Percentiles rank a stretch among this genome's conserved stretches.
Conservation (phyloP, 2,329 filamentous ascomycete species). For the Tolypocladium inflatum region DNA sequence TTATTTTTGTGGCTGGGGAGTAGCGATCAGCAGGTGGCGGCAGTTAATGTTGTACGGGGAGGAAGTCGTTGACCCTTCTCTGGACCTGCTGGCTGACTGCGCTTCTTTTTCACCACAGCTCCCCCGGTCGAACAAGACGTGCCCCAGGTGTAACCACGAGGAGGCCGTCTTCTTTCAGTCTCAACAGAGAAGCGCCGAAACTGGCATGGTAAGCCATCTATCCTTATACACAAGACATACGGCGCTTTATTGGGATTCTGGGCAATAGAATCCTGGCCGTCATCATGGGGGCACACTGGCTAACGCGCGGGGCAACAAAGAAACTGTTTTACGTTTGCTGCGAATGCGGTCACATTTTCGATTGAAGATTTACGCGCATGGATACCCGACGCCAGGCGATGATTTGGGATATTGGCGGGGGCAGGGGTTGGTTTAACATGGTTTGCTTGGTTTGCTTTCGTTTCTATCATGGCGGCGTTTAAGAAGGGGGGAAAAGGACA, state of each 20-base stretch:
- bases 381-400: conserved; percentile 9
- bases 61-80: conserved; percentile 15
- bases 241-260: not conserved
- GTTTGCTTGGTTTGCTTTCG: not conserved
- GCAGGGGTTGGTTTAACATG: not conserved
- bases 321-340: conserved; percentile 94
- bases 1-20: not conserved
- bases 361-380: conserved; percentile 26
- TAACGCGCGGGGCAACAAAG: conserved; percentile 31
- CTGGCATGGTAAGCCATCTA: conserved; percentile 74
- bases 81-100: conserved; percentile 32
- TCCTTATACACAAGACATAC: not conserved
- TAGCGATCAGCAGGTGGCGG: not conserved
- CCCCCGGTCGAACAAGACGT: conserved; percentile 77
- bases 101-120: conserved; percentile 53
- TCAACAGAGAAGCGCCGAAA: conserved; percentile 92
- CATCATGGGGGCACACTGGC: conserved; percentile 1
- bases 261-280: not conserved
- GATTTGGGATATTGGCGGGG: not conserved
- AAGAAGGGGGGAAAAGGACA: not conserved
- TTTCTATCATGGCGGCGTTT: not conserved
- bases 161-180: conserved; percentile 99
- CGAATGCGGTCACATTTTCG: conserved; percentile 82
- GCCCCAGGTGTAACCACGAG: conserved; percentile 73
- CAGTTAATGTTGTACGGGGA: conserved; percentile 8